Conservation (phyloP, 2,329 filamentous ascomycete species). For the Didymella arachidicola region DNA sequence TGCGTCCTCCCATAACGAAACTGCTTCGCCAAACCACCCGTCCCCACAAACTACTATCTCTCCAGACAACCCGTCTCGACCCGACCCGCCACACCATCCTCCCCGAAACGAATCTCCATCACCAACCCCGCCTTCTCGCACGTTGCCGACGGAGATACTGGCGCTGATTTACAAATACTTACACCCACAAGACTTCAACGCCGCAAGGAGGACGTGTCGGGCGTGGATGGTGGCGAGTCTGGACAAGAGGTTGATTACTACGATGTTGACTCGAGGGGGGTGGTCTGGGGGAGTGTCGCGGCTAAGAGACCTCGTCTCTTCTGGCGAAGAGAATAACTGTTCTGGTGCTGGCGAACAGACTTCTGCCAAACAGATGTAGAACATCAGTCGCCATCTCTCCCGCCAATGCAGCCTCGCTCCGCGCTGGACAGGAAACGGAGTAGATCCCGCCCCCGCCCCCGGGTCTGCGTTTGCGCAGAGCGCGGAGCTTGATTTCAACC, state of each 20-base stretch:
- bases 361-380: too few relatives aligned
- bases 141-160: conserved; percentile 57
- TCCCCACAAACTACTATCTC: background rate
- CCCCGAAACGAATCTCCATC: conserved; percentile 13
- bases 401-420: conserved; percentile 59
- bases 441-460: conserved; percentile 10
- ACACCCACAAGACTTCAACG: conserved; percentile 63
- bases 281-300: conserved; percentile 46
- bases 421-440: conserved; percentile 51
- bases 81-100: background rate
- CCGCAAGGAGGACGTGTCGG: conserved; percentile 66
- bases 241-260: conserved; percentile 58
- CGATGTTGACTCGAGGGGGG: conserved; percentile 64
- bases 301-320: too few relatives aligned
- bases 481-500: conserved; percentile 46
- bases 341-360: too few relatives aligned
- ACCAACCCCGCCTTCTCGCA: conserved; percentile 37
- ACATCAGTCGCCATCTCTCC: conserved; percentile 57
- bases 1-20: conserved; percentile 15
- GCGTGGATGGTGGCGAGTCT: conserved; percentile 67
- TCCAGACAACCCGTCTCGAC: background rate
- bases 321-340: too few relatives aligned
- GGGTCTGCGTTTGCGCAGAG: conserved; percentile 26
- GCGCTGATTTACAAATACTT: conserved; percentile 33
- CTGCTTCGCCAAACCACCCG: background rate